Evolutionary conservation across 2,329 filamentous ascomycete genomes (phyloP), one percentile per base, ranked within the genome.

Genomic region (Aspergillus aculeatinus): DNA sequence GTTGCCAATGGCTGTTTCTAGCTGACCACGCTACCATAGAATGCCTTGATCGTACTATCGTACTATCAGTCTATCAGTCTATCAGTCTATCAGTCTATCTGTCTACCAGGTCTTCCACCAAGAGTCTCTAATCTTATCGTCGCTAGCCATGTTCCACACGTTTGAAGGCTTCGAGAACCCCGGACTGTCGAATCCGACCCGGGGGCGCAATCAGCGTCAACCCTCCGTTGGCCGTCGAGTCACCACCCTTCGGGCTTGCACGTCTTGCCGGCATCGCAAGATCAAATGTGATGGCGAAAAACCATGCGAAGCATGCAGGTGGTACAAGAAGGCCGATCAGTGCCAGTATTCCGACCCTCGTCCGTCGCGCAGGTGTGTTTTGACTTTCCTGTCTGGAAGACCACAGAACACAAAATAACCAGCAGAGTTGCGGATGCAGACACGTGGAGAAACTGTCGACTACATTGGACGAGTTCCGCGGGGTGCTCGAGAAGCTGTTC

Each of bases 341-440:
- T 94, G 91, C 72, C 87, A 88, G 68, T 94, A 94, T 74, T 89
- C 91, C 66, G 92, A 93, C 76, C 90, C 92, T 64, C 84, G 89
- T 16, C 90, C 90, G 0, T 93, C 90, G 9, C 85, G 89, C 75
- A 92, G 91, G 89, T 89, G 85, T 59, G 55, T 54, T 50, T 55
- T 55, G 23, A 33, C 33, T 31, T 49, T 60, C 57, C 51, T 51
- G n/a, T 33, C 14, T 25, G 12, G 10, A n/a, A 19, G 54, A 25
- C 21, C 21, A 29, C 27, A 23, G 19, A 58, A 29, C 27, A 23
- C 12, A 58, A 4, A 72, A 62, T 48, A 51, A 60, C 56, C 25
- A 50, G 42, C 48, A 27, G 14, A 27, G 14, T 27, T 49, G 47
- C 33, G 35, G 44, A 49, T 31, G 55, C 55, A 76, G 74, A 57